These are phyloP conservation scores for Mycena floridula DNA, from an alignment of 768 basidiomycete genomes.

Conservation along the genomic window DNA sequence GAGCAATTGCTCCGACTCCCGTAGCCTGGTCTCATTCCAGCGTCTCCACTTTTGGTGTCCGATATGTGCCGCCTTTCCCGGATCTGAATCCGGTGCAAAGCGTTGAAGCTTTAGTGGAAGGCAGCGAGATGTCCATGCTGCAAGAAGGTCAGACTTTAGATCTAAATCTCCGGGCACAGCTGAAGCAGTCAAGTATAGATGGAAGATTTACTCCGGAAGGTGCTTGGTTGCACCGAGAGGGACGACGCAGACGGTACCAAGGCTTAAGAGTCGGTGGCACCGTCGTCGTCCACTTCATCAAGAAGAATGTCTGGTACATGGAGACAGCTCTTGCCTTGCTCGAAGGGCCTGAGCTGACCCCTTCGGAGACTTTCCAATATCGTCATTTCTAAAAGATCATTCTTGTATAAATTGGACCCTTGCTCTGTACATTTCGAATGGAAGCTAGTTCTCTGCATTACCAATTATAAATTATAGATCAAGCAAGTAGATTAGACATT, in stretches of 20 bases:
- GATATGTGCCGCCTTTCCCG: constrained; percentile 64
- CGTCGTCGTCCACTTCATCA: constrained; percentile 94
- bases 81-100: constrained; percentile 64
- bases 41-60: constrained; percentile 77
- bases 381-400: neutral
- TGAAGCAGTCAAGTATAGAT: no score
- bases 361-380: neutral
- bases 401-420: neutral
- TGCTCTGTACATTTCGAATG: no score
- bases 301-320: constrained; percentile 94
- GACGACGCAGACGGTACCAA: constrained; percentile 57
- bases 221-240: constrained; percentile 72
- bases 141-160: constrained; percentile 60
- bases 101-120: constrained; percentile 91
- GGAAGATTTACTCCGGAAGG: constrained; percentile 52
- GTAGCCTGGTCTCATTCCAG: constrained; percentile 71
- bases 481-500: no score
- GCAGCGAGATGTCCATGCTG: constrained; percentile 73
- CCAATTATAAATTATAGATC: no score
- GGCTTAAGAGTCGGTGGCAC: constrained; percentile 82
- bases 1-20: constrained; percentile 37
- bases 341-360: constrained; percentile 53
- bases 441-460: no score
- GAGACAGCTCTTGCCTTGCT: constrained; percentile 89
- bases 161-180: no score